A percentile compares a stretch with the other conserved stretches of the same genome.
Conservation (phyloP, 176 grass and related monocot genomes). For the Cymbopogon citratus region DNA sequence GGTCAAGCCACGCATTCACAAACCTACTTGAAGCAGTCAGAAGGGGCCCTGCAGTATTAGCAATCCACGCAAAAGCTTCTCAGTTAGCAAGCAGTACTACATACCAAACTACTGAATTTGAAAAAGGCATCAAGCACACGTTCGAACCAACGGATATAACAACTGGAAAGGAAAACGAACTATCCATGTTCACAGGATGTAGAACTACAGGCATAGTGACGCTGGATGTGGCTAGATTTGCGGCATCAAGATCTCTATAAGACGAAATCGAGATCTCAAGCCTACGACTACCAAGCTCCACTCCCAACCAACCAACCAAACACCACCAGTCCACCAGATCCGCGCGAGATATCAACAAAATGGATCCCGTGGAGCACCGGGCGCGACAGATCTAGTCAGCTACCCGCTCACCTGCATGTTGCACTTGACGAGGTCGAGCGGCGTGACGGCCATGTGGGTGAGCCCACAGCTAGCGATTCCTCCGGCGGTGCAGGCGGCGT, state of each 20-base stretch:
- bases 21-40: background rate
- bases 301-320: background rate
- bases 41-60: background rate
- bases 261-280: background rate
- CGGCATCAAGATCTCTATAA: background rate
- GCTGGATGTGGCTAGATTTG: background rate
- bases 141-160: background rate
- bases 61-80: background rate
- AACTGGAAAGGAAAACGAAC: background rate
- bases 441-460: conserved; percentile 96
- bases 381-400: background rate
- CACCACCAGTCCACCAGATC: conserved; percentile 42
- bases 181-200: background rate
- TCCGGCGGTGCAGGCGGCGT: conserved; percentile 82
- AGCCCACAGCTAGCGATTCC: conserved; percentile 93
- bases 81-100: background rate
- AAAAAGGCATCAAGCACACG: background rate
- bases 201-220: background rate
- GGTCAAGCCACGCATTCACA: background rate
- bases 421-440: conserved; percentile 95
- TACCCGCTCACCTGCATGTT: conserved; percentile 81
- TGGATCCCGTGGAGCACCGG: background rate
- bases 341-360: background rate
- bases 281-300: background rate
- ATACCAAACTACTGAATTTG: background rate